Percentiles rank a stretch among this genome's conserved stretches.
Conservation (phyloP, 2,329 filamentous ascomycete species). For the Diaporthe humulicola region DNA sequence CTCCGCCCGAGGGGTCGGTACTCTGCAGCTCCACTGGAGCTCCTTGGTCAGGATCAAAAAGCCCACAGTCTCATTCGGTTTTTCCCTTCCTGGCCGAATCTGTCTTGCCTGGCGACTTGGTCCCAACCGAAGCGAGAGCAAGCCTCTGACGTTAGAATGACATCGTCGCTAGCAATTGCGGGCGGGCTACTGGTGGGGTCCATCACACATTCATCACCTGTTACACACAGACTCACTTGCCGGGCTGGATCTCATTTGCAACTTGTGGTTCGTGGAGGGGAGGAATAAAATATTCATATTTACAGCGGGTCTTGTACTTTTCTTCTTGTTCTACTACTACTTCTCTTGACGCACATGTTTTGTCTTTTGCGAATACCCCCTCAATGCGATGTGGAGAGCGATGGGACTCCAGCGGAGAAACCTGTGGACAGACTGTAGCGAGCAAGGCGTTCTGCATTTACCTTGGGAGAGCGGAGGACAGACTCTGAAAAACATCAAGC, state of each 20-base stretch:
- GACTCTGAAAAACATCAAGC: background rate
- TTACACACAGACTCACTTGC: background rate
- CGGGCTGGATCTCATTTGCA: constrained; percentile 27
- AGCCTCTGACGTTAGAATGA: constrained; percentile 16
- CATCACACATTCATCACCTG: constrained; percentile 6
- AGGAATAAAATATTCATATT: background rate
- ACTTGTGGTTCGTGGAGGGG: background rate
- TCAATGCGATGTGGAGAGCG: constrained; percentile 17
- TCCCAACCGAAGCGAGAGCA: background rate
- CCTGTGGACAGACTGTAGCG: background rate
- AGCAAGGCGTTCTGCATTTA: constrained; percentile 25
- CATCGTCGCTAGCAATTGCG: background rate
- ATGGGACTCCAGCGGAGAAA: constrained; percentile 14
- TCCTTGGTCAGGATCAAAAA: constrained; percentile 2
- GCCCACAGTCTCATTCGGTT: constrained; percentile 7
- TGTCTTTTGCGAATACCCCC: constrained; percentile 25
- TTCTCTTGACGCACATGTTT: background rate
- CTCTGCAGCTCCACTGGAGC: constrained; percentile 2
- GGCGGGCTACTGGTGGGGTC: background rate
- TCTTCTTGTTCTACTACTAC: background rate
- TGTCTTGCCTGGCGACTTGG: background rate
- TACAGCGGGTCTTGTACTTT: constrained; percentile 19
- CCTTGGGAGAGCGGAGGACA: background rate
- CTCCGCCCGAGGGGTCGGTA: constrained; percentile 5
- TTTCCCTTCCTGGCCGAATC: background rate